Percentiles rank a stretch among this genome's conserved stretches.
Conservation (phyloP, 2,329 filamentous ascomycete genomes). For the Rutstroemia sydowiana region DNA sequence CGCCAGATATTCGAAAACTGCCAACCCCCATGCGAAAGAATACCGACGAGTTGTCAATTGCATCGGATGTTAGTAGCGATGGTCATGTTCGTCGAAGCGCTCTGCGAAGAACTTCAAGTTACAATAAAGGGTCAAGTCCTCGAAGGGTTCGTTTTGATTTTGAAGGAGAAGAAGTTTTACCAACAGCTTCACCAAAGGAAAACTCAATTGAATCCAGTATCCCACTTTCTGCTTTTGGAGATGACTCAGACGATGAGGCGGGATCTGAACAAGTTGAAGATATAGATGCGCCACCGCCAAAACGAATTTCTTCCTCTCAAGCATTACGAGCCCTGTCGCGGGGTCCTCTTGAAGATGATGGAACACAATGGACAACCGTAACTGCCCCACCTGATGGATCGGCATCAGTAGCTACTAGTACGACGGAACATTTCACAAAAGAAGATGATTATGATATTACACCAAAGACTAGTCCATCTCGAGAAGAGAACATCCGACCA, state of each 20-base stretch:
- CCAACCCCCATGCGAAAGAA: conserved; percentile 24
- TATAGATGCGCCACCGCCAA: conserved; percentile 37
- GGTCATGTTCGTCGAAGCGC: conserved; percentile 46
- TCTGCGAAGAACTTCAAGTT: conserved; percentile 46
- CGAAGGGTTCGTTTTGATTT: conserved; percentile 57
- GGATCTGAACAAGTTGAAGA: conserved; percentile 27
- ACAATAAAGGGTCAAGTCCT: conserved; percentile 45
- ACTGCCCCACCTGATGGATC: conserved; percentile 28
- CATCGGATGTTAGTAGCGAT: conserved; percentile 49
- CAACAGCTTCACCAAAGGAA: conserved; percentile 45
- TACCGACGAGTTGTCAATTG: conserved; percentile 35
- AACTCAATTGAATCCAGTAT: conserved; percentile 5
- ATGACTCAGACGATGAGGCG: conserved; percentile 30
- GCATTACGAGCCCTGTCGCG: conserved; percentile 45
- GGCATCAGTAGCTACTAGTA: conserved; percentile 21
- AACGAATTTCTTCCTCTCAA: conserved; percentile 50
- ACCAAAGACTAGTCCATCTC: neutral
- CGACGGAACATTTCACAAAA: conserved; percentile 5
- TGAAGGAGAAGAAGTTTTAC: conserved; percentile 51
- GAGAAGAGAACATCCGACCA: conserved; percentile 1
- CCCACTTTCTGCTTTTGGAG: conserved; percentile 9
- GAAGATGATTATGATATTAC: conserved; percentile 2
- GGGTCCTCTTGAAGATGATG: conserved; percentile 41
- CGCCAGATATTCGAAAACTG: conserved; percentile 21
- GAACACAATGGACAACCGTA: conserved; percentile 29